Percentiles rank a stretch among this genome's conserved stretches.
Conservation (phyloP, 805 yeast genomes). For the Cyberlindnera veronae region DNA sequence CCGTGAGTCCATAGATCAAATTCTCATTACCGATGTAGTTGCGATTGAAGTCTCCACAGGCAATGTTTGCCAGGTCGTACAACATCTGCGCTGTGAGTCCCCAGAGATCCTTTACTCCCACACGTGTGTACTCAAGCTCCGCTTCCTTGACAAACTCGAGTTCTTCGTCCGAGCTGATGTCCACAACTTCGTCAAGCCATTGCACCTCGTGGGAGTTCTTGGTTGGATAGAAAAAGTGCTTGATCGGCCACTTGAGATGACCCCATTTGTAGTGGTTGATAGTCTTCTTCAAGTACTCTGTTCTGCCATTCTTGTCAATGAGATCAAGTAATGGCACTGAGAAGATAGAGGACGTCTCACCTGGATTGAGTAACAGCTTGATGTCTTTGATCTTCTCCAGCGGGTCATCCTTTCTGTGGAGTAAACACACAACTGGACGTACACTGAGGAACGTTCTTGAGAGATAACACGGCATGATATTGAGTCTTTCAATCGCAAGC, state of each 20-base stretch:
- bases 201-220: slow-evolving; percentile 49
- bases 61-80: slow-evolving; percentile 62
- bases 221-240: slow-evolving; percentile 60
- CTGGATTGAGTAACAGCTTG: slow-evolving; percentile 60
- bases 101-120: slow-evolving; percentile 68
- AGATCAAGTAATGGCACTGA: slow-evolving; percentile 69
- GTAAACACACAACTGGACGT: slow-evolving; percentile 70
- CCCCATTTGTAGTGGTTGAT: slow-evolving; percentile 57
- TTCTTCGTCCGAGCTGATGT: slow-evolving; percentile 57
- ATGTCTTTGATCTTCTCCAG: slow-evolving; percentile 29
- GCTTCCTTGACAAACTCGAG: slow-evolving; percentile 22
- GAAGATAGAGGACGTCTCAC: slow-evolving; percentile 69
- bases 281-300: slow-evolving; percentile 32
- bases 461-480: slow-evolving; percentile 70
- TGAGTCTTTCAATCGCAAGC: slow-evolving; percentile 55
- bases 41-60: slow-evolving; percentile 32
- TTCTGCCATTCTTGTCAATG: slow-evolving; percentile 25
- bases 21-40: slow-evolving; percentile 60
- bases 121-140: slow-evolving; percentile 32
- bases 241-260: slow-evolving; percentile 61
- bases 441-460: slow-evolving; percentile 83
- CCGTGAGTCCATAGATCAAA: slow-evolving; percentile 52
- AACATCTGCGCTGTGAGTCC: slow-evolving; percentile 77
- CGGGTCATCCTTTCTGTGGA: slow-evolving; percentile 33
- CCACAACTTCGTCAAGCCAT: slow-evolving; percentile 62